Evolutionary conservation across 805 yeast species (phyloP), one percentile per base, ranked within the genome.

Genomic region (Scheffersomyces stipitis): DNA sequence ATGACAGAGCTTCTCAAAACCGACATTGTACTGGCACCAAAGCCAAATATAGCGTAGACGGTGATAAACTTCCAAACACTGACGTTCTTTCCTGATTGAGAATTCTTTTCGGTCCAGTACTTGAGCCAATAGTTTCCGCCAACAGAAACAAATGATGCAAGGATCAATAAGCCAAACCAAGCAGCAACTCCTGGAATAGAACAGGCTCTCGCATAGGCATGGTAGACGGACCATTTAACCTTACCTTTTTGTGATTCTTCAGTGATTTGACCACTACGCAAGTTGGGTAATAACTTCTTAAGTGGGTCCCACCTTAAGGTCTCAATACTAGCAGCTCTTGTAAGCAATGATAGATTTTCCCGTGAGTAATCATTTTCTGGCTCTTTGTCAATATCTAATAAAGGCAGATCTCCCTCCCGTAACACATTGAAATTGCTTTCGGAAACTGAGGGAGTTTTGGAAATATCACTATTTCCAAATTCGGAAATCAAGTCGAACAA

Each of bases 241-340:
- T 45, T 44, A 9, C 61, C 61, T 27, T 49, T 45, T 31, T 37
- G 28, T 26, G 36, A 26, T 38, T 46, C 34, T 23, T 45, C 49
- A 28, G 40, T 45, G 13, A 34, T 18, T 53, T 72, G 77, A 12
- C 74, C 70, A 3, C 79, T 71, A 27, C 55, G 45, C n/a, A 54
- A 41, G 30, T 48, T 51, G 4, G 58, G 57, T 22, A 56, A 36
- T 5, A 64, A 54, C 22, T 68, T 61, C 17, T 54, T 48, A 24
- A 62, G 44, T 0, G 66, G 66, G 26, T 61, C 60, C 45, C 73
- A 69, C 26, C 63, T 69, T 51, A 81, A 76, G 3, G 87, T 73
- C 3, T 84, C 86, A 26, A 78, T 50, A 44, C 86, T 78, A 5
- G 49, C 49, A 15, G 45, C 30, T n/a, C 49, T 33, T n/a, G n/a